Base-by-base conservation (phyloP, 371 early-diverging fungal genomes). In the Nematocida homosporus region DNA sequence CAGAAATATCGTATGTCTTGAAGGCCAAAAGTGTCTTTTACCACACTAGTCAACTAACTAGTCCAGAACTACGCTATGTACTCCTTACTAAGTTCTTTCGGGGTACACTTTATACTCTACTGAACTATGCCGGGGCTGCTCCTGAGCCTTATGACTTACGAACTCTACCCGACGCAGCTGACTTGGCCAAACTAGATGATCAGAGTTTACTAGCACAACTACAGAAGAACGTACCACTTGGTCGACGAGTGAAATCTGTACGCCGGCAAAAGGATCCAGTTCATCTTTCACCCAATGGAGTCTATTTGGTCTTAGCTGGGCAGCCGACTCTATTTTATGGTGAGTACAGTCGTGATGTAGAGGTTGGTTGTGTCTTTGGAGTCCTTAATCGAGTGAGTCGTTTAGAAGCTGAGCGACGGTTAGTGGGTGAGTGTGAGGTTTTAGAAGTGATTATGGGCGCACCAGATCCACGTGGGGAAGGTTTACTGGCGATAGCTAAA, bases 41-140 rank as follows among this genome's bases (percentile, higher is more conserved):
- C 29, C 42, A 56, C 25, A 68, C 60, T 5, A 44, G 23, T 16
- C 23, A 20, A 3, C 34, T 23, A 32, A 40, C 6, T 23, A 25
- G 29, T 4, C 30, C 41, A 18, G 56, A 23, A 27, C 38, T 59
- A 8, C 13, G 5, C 16, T 41, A 59, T 25, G 16, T 68, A 6
- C 47, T 68, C 8, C 50, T 56, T 8, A 56, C 30, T 37, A 56
- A 56, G 69, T 44, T 68, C 25, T 59, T 68, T 38, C 42, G 47
- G 59, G n/a, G 44, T 4, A 57, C 69, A 2, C 23, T 68, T 8
- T 68, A 68, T 42, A 68, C 59, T 0, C 23, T 56, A 10, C 25
- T 57, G 16, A 68, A 68, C 34, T 68, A 68, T 30, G 25, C 60
- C 35, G 69, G 60, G 34, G 59, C 42, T n/a, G 18, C 40, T 0